Evolutionary conservation across 2,329 filamentous ascomycete genomes (phyloP), one percentile per base, ranked within the genome.

Genomic region (Ophiocordyceps polyrhachis-furcata): DNA sequence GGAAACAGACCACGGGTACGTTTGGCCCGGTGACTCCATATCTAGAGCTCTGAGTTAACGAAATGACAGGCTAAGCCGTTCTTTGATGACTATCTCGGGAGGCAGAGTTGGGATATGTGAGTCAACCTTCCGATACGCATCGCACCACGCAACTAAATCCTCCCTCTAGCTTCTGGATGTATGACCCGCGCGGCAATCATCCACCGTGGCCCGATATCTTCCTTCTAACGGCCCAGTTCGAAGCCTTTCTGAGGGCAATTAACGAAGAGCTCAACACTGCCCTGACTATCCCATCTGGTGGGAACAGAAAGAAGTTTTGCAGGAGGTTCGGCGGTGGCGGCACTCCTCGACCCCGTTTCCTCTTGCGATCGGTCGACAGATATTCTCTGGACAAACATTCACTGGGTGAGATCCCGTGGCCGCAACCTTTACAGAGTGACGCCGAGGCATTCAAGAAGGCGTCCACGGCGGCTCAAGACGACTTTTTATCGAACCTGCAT

Each of bases 51-150:
- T 8, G 13, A 21, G 19, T 31, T 44, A 23, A 42, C 19, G 42
- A 28, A 37, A 20, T 2, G 2, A 8, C 20, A 70, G 68, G 62
- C 60, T 5, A 53, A 51, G 20, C 61, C 63, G 0, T 70, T 73
- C 58, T 85, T 84, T 52, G 65, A 73, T 31, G 54, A 57, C 3
- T 70, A 84, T 43, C 66, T 82, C 50, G 74, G 72, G 52, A 61
- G 65, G 2, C 70, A 75, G 47, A 55, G 65, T 12, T 94, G 87
- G 87, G 78, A 89, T 49, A 64, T 93, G 83, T 91, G 67, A 69
- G 43, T 28, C 3, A 11, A n/a, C 28, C 17, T 15, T 28, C 13
- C 79, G 40, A 15, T 45, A n/a, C 7, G 12, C 2, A 12, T 12
- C 8, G 12, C 3, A 23, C 2, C 15, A 21, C 31, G n/a, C 31